These are phyloP conservation scores for Psidium guajava DNA, from an alignment of 345 rosid genomes.

Conservation along the genomic window DNA sequence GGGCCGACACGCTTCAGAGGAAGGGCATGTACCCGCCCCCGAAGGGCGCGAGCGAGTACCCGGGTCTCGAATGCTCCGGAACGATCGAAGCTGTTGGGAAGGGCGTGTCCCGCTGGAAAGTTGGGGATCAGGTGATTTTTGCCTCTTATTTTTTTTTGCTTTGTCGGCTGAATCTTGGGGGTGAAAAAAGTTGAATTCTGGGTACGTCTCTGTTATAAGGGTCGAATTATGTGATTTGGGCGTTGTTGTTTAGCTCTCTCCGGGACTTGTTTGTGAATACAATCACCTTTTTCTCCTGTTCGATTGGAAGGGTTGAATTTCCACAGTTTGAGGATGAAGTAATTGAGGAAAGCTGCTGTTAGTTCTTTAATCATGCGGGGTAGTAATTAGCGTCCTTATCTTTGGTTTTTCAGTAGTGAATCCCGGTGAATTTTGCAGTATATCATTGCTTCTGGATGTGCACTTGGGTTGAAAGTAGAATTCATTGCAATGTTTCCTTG, in stretches of 20 bases:
- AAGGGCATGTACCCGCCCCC: slow-evolving; percentile 71
- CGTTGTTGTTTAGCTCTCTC: background rate
- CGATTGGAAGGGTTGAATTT: background rate
- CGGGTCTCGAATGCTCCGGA: slow-evolving; percentile 87
- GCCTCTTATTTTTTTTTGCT: background rate
- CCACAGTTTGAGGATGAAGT: background rate
- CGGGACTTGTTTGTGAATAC: background rate
- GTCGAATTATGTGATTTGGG: background rate
- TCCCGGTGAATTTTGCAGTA: background rate
- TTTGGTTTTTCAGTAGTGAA: background rate
- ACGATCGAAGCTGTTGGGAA: slow-evolving; percentile 48
- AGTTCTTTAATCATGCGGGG: background rate
- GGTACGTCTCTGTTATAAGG: background rate
- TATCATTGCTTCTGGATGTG: background rate
- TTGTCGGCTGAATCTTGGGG: background rate
- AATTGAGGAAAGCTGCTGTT: background rate
- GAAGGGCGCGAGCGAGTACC: slow-evolving; percentile 59
- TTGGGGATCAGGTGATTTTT: slow-evolving; percentile 56
- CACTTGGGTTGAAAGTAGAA: background rate
- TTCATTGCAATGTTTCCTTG: background rate
- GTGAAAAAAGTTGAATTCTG: background rate
- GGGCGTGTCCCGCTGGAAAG: slow-evolving; percentile 64
- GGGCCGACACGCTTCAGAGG: slow-evolving; percentile 71
- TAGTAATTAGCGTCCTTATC: background rate
- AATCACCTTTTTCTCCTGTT: background rate